Conservation (phyloP, 2,329 filamentous ascomycete species). For the Aspergillus novoparasiticus region DNA sequence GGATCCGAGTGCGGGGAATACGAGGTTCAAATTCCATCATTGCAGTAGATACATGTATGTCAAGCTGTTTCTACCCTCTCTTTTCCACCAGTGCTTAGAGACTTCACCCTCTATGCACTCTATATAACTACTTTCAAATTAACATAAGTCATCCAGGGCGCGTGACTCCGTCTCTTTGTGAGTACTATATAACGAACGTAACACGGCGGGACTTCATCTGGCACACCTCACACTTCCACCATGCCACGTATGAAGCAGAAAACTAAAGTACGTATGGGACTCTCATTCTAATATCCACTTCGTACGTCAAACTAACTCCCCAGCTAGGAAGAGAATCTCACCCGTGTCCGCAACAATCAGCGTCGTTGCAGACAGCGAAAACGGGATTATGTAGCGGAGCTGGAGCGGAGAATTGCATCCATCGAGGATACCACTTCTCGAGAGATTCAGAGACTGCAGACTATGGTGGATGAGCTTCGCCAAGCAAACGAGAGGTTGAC, state of each 20-base stretch:
- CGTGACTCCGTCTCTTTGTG: background rate
- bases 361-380: slow-evolving; percentile 52
- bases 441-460: slow-evolving; percentile 2
- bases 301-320: background rate
- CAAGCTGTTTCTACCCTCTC: background rate
- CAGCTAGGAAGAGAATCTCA: slow-evolving; percentile 36
- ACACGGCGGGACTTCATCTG: background rate
- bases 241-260: background rate
- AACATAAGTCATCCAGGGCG: background rate
- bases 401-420: slow-evolving; percentile 33
- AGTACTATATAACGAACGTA: background rate
- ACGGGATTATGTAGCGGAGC: slow-evolving; percentile 42
- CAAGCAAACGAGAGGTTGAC: background rate
- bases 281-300: too few species aligned
- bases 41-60: too few species aligned
- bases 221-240: background rate
- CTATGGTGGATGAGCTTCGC: background rate
- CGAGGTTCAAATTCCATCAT: too few species aligned
- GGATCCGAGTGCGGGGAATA: background rate
- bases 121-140: background rate
- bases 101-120: background rate
- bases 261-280: too few species aligned
- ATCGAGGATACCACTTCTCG: slow-evolving; percentile 1
- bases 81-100: background rate
- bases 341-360: slow-evolving; percentile 55